phyloP scores from a whole-genome alignment of 148 eudicot genomes.

The Silene conica region DNA sequence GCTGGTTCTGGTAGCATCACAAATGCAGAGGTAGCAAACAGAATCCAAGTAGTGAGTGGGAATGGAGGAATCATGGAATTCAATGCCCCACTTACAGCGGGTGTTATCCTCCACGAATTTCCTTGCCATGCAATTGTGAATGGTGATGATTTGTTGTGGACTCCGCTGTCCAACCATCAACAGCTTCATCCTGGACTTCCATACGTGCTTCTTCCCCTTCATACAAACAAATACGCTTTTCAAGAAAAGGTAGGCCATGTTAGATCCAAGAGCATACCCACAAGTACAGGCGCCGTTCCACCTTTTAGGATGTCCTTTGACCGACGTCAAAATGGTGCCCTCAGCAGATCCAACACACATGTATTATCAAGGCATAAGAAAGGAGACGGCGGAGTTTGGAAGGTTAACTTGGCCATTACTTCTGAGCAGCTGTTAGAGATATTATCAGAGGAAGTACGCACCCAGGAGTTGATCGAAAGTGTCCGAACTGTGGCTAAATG shows the following conservation, averaged over 20 bases:
- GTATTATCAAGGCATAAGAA: conserved; percentile 20
- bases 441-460: conserved; percentile 54
- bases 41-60: conserved; percentile 56
- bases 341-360: conserved; percentile 42
- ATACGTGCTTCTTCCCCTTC: conserved; percentile 69
- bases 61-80: conserved; percentile 91
- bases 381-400: conserved; percentile 63
- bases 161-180: conserved; percentile 54
- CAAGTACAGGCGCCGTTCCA: neutral
- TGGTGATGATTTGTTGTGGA: conserved; percentile 65
- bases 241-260: conserved; percentile 49
- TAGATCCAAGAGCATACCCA: conserved; percentile 62
- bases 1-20: conserved; percentile 43
- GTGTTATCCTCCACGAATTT: conserved; percentile 63
- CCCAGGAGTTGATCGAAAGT: conserved; percentile 72
- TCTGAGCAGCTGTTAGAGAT: conserved; percentile 69
- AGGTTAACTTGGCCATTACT: conserved; percentile 77
- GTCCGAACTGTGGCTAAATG: conserved; percentile 87
- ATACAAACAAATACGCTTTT: conserved; percentile 15
- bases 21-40: conserved; percentile 29
- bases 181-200: conserved; percentile 55
- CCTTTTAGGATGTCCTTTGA: conserved; percentile 78
- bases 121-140: conserved; percentile 66
- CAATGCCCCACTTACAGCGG: conserved; percentile 48
- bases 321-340: conserved; percentile 33